A percentile compares a stretch with the other conserved stretches of the same genome.
phyloP scores from a whole-genome alignment of 257 asterid genomes.

The Plantago ovata region DNA sequence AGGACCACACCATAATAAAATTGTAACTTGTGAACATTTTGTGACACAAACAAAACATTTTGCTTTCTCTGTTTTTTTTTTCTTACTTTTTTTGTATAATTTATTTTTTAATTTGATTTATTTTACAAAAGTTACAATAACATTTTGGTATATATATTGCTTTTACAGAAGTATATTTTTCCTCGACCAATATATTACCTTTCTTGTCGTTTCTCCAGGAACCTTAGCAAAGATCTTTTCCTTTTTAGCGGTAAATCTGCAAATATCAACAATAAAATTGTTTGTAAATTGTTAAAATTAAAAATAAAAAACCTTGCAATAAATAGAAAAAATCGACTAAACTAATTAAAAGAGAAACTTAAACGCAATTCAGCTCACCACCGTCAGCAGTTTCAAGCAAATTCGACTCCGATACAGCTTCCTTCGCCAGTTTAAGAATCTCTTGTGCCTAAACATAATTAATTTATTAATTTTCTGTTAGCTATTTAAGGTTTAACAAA shows the following conservation, averaged over 20 bases:
- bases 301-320: background rate
- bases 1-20: no score
- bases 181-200: no score
- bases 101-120: no score
- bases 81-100: no score
- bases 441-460: constrained; percentile 33
- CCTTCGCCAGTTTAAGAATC: constrained; percentile 28
- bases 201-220: constrained; percentile 35
- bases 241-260: constrained; percentile 35
- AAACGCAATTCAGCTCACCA: background rate
- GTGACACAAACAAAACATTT: no score
- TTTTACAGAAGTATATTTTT: no score
- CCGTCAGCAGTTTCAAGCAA: constrained; percentile 24
- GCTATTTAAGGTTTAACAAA: background rate
- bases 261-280: background rate
- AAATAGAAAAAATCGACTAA: background rate
- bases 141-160: no score
- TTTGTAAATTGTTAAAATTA: background rate
- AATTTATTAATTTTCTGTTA: background rate
- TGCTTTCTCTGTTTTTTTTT: no score
- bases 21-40: no score
- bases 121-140: no score
- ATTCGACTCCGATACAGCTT: constrained; percentile 3
- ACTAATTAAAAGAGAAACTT: no score
- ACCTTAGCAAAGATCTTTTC: constrained; percentile 33